Evolutionary conservation across 2,329 filamentous ascomycete species (phyloP).

Genomic region (Penicillium sp.): DNA sequence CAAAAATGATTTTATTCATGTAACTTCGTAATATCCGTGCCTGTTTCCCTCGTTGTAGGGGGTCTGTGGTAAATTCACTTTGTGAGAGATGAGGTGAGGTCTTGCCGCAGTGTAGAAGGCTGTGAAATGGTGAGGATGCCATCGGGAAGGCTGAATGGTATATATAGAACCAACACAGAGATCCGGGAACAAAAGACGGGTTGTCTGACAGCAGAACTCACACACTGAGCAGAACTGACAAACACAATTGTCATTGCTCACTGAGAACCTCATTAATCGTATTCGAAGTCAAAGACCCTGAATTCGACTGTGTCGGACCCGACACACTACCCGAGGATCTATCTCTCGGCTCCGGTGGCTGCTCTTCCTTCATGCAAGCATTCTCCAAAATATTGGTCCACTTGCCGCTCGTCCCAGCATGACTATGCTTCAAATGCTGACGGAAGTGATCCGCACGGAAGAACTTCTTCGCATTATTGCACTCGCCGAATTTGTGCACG

Average conservation of each 20-base stretch:
- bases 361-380: conserved; percentile 89
- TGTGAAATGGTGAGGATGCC: neutral
- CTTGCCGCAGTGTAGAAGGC: neutral
- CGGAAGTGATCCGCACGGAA: conserved; percentile 96
- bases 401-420: conserved; percentile 91
- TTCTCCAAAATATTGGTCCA: conserved; percentile 99
- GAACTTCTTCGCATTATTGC: conserved; percentile 98
- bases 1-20: conserved; percentile 2
- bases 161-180: neutral
- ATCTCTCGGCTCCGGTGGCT: conserved; percentile 30
- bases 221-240: no score
- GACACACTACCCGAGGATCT: conserved; percentile 1
- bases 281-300: conserved; percentile 23
- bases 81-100: neutral
- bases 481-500: conserved; percentile 94
- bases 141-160: neutral
- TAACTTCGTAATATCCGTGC: neutral
- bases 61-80: neutral
- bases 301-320: conserved; percentile 1
- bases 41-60: neutral
- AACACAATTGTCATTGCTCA: conserved; percentile 21
- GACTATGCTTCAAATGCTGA: conserved; percentile 96
- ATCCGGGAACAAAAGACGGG: neutral
- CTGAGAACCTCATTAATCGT: conserved; percentile 30
- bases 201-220: no score